A percentile compares a stretch with the other conserved stretches of the same genome.
Evolutionary conservation across 2,329 filamentous ascomycete species (phyloP).

Genomic region (Venturia effusa): DNA sequence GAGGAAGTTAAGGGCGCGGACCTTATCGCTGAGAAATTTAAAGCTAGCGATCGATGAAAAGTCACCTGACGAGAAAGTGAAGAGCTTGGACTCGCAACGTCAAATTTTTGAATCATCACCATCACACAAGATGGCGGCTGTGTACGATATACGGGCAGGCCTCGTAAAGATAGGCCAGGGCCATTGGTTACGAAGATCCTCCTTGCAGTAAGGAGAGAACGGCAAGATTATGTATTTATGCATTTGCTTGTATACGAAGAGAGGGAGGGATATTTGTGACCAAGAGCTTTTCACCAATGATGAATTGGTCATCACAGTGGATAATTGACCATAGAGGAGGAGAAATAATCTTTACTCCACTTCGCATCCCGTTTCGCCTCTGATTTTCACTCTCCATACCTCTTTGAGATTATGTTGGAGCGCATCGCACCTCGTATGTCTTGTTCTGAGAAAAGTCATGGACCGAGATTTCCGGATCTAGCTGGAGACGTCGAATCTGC

Average conservation of each 20-base stretch:
- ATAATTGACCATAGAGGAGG: neutral
- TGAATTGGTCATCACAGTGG: neutral
- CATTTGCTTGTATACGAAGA: neutral
- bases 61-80: neutral
- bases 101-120: neutral
- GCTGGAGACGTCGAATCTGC: too few species aligned
- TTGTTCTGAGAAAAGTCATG: too few species aligned
- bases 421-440: too few species aligned
- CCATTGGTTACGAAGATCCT: neutral
- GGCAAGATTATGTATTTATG: neutral
- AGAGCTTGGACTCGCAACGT: neutral
- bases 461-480: too few species aligned
- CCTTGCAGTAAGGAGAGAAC: neutral
- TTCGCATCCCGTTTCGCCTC: neutral
- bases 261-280: neutral
- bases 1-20: neutral
- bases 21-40: neutral
- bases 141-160: neutral
- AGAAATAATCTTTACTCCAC: neutral
- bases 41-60: neutral
- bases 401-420: too few species aligned
- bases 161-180: neutral
- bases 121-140: too few species aligned
- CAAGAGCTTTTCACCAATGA: neutral
- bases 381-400: neutral